Evolutionary conservation across 2,329 filamentous ascomycete species (phyloP), one percentile per base, ranked within the genome.

Genomic region (Botrytis galanthina): DNA sequence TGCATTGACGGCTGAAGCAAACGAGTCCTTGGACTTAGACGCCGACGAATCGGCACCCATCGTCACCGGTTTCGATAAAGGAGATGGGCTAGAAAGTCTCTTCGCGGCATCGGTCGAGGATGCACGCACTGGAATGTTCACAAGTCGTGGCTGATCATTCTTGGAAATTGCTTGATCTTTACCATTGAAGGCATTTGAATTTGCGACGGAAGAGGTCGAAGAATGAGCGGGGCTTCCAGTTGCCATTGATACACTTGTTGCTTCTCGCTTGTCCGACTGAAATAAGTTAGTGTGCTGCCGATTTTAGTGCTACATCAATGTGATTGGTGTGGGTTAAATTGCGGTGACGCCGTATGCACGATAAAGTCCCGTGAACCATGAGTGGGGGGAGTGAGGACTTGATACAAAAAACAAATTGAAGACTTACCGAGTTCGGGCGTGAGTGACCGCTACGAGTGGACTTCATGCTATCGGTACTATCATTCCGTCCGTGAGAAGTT

Each of bases 31-130:
- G 44, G 84, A 77, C 75, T 85, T 84, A 46, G 84, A 77, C 57
- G 73, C 83, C 57, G 81, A 82, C 74, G 83, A 83, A 76, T 88
- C 89, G 77, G 84, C 83, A 76, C 85, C 87, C 87, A 90, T 91
- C 60, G 86, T 88, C 79, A 88, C 86, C 78, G 91, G 91, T 81
- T 91, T 90, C 10, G 93, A 94, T 69, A 95, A 85, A 73, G 93
- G 92, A 66, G 93, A 94, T 7, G 92, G 90, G 79, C 87, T 92
- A 75, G 84, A 85, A 69, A 87, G 83, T 80, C 91, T 88, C 83
- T 93, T 93, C 74, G 88, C 88, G 84, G 80, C 80, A 81, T 81
- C 80, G 79, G 89, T 84, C 73, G 89, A 89, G 71, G 91, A 92
- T 76, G 84, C 87, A 78, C 90, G 87, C 72, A 88, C 84, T 76